phyloP scores from a whole-genome alignment of 1,284 basidiomycete genomes.

The Puccinia horiana region DNA sequence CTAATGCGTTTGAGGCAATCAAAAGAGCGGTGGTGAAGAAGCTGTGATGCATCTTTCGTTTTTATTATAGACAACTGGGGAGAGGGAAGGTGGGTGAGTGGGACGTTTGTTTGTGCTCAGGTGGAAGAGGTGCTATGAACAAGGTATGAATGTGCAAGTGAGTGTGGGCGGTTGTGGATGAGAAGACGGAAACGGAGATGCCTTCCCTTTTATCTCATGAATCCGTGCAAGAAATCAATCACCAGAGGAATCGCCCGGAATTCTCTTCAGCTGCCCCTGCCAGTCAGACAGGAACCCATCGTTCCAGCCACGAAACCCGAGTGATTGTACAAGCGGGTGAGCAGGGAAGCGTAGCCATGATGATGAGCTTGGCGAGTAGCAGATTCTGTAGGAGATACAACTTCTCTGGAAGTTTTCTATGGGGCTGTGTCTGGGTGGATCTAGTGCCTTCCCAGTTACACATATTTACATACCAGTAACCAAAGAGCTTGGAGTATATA shows the following conservation, averaged over 20 bases:
- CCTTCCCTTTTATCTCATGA: not conserved
- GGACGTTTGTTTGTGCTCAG: not conserved
- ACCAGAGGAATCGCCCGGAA: not conserved
- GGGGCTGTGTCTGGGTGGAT: not conserved
- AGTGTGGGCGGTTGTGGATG: not conserved
- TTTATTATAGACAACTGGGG: not conserved
- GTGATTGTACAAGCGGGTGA: not conserved
- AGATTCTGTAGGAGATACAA: not conserved
- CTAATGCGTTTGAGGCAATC: not conserved
- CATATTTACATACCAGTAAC: too few species aligned
- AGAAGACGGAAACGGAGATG: not conserved
- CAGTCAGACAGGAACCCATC: not conserved
- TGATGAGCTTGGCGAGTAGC: not conserved
- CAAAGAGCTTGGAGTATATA: too few species aligned
- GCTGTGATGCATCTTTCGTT: constrained; percentile 5
- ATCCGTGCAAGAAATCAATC: not conserved
- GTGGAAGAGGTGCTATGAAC: not conserved
- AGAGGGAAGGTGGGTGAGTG: not conserved
- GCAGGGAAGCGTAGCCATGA: not conserved
- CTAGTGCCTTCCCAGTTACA: not conserved
- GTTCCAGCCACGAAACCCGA: not conserved
- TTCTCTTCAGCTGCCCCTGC: not conserved
- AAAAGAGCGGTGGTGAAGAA: constrained; percentile 23
- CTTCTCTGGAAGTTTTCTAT: not conserved
- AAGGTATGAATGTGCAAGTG: not conserved